Evolutionary conservation across 345 rosid genomes (phyloP).

Genomic region (Hibiscus tridactylites): DNA sequence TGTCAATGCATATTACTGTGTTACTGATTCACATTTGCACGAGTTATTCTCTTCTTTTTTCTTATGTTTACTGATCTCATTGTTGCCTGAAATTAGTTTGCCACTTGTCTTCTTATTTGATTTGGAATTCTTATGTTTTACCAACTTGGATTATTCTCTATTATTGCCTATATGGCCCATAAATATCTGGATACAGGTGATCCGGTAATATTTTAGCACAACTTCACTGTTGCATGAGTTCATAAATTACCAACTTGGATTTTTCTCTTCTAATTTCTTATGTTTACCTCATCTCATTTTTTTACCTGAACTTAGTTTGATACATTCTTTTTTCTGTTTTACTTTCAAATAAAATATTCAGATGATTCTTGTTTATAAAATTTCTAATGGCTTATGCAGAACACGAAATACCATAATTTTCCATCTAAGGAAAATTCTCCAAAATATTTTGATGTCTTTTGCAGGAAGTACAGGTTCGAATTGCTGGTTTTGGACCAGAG

Average conservation of each 20-base stretch:
- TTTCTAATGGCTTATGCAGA: neutral
- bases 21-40: neutral
- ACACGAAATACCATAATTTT: constrained; percentile 6
- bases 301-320: neutral
- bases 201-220: too few relatives aligned
- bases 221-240: too few relatives aligned
- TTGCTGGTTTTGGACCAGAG: constrained; percentile 91
- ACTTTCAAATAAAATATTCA: neutral
- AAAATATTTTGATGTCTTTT: neutral
- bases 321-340: neutral
- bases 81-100: neutral
- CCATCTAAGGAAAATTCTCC: neutral
- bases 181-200: too few relatives aligned
- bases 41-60: neutral
- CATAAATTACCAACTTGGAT: too few relatives aligned
- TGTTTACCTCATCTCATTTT: neutral
- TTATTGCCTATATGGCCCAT: too few relatives aligned
- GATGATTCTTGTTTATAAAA: neutral
- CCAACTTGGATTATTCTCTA: too few relatives aligned
- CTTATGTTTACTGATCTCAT: neutral
- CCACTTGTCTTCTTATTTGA: neutral
- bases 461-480: constrained; percentile 94
- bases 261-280: too few relatives aligned
- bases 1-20: neutral
- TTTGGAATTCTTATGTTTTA: too few relatives aligned